Evolutionary conservation across 352 stramenopile genomes (phyloP).

Genomic region (Phytophthora sp.): DNA sequence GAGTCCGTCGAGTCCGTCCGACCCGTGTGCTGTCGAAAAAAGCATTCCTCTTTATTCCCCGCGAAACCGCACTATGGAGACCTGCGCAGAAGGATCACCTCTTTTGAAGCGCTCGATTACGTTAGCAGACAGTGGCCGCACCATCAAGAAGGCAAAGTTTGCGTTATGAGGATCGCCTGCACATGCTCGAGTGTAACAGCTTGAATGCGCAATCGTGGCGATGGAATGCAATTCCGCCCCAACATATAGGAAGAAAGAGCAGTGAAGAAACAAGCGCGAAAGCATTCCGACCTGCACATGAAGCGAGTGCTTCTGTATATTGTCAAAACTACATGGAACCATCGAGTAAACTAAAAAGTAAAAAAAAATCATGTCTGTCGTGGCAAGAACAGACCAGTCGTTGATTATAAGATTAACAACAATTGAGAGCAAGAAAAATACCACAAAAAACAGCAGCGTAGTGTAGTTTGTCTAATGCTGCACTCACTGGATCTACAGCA

Average conservation of each 20-base stretch:
- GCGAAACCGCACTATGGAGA: constrained; percentile 14
- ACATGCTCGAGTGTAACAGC: too few species aligned
- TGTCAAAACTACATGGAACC: constrained; percentile 27
- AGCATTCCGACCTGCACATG: constrained; percentile 19
- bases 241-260: constrained; percentile 9
- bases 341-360: constrained; percentile 36
- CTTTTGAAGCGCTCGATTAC: constrained; percentile 30
- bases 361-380: constrained; percentile 17
- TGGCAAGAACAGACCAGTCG: too few species aligned
- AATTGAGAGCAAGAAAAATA: too few species aligned
- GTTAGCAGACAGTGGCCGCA: constrained; percentile 18
- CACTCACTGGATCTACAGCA: neutral
- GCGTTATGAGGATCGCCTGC: constrained; percentile 19
- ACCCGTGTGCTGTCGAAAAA: constrained; percentile 21
- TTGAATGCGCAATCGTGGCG: neutral
- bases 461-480: neutral
- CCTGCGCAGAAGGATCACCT: constrained; percentile 10
- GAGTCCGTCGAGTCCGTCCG: constrained; percentile 19
- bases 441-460: too few species aligned
- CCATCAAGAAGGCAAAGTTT: constrained; percentile 29
- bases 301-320: constrained; percentile 39
- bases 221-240: constrained; percentile 22
- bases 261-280: constrained; percentile 17
- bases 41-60: constrained; percentile 22
- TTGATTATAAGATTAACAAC: too few species aligned